Evolutionary conservation across 2,329 filamentous ascomycete genomes (phyloP).

Genomic region (Aspergillus puulaauensis): DNA sequence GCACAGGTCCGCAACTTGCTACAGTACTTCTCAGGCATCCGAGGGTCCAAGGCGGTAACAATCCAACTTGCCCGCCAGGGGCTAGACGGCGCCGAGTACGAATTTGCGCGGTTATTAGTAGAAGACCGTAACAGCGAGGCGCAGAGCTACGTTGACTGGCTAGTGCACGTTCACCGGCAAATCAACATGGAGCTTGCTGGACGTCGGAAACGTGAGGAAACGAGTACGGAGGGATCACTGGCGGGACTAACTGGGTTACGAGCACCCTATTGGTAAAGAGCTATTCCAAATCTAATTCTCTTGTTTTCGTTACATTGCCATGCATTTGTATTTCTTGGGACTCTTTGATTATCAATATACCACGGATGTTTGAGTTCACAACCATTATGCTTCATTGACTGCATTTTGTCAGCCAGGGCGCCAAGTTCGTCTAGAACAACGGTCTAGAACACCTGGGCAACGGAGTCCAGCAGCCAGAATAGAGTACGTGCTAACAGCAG

Average conservation of each 20-base stretch:
- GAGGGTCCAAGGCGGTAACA: constrained; percentile 83
- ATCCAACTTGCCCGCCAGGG: constrained; percentile 91
- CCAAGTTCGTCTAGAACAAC: constrained; percentile 4
- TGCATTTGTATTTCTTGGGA: constrained; percentile 11
- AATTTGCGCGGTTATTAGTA: constrained; percentile 86
- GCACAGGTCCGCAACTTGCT: constrained; percentile 92
- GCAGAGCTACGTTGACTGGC: constrained; percentile 97
- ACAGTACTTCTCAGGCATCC: constrained; percentile 75
- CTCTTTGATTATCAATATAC: constrained; percentile 11
- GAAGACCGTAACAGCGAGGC: constrained; percentile 98
- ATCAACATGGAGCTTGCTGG: constrained; percentile 78
- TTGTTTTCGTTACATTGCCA: constrained; percentile 4
- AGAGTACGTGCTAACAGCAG: constrained; percentile 6
- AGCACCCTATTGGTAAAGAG: constrained; percentile 44
- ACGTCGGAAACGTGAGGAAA: constrained; percentile 50
- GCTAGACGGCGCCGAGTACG: constrained; percentile 91
- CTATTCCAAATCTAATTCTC: constrained; percentile 9
- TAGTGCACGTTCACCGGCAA: constrained; percentile 89
- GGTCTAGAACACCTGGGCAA: neutral
- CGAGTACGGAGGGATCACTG: constrained; percentile 41
- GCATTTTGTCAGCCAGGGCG: neutral
- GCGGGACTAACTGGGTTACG: constrained; percentile 47
- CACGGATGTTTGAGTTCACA: constrained; percentile 6
- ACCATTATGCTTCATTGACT: neutral
- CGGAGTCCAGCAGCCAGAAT: neutral